Base-by-base conservation (phyloP, 2,329 filamentous ascomycete species). In the Elsinoe perseae region DNA sequence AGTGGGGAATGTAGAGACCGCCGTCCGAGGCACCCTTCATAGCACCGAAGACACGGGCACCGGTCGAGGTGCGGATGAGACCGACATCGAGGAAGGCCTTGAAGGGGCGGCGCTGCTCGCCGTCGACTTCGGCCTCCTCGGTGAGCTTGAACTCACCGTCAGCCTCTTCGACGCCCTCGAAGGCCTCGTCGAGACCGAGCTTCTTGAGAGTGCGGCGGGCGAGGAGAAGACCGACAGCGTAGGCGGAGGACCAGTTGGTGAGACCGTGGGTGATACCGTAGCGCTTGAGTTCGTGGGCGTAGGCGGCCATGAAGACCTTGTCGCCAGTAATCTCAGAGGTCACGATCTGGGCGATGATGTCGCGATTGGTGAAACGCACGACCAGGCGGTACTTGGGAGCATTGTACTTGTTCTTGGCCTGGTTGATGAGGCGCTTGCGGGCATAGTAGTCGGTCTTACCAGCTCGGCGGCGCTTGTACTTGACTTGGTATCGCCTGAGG, bases 341-440 rank as follows among this genome's bases (percentile, higher is more conserved):
- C 75, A 98, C 84, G 75, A 98, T 93, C 82, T 98, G 93, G 80
- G 84, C 85, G 80, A 97, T 87, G 81, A 97, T 95, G 83, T 98
- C 92, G 78, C 90, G 89, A 87, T 97, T 71, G 66, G 69, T 71
- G 69, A 72, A 72, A 64, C 93, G 93, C 75, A 98, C 89, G 66
- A 98, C 93, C 73, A 98, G 87, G 73, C 93, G 89, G 87, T 98
- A 97, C 85, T 98, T 98, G 79, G 93, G 93, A 64, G 93, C 87
- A 80, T 95, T 95, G 87, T 97, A 98, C 87, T 98, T 98, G 89
- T 98, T 98, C 89, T 97, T 98, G 80, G 93, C 93, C 84, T 98
- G 93, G 81, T 89, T 91, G 83, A 97, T 93, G 77, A 98, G 84
- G 73, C 93, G 87, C 89, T 97, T 97, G 77, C 93, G 92, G 75